Percentiles rank a stretch among this genome's conserved stretches.
Evolutionary conservation across 257 asterid genomes (phyloP).

Genomic region (Salvia splendens): DNA sequence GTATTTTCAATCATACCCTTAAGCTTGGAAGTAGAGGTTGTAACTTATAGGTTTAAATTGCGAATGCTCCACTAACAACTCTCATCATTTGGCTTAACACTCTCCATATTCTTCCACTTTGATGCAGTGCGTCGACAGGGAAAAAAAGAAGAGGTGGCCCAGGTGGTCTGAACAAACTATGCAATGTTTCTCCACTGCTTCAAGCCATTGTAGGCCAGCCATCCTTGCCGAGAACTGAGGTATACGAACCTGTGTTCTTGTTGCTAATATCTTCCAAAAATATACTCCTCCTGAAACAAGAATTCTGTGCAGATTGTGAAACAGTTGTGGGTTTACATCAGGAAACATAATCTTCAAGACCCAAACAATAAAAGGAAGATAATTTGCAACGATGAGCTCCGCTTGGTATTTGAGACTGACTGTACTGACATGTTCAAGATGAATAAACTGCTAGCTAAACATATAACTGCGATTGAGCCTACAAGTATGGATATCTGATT

Average conservation of each 20-base stretch:
- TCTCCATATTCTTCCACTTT: not conserved
- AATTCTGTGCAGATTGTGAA: slow-evolving; percentile 56
- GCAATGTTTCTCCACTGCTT: slow-evolving; percentile 72
- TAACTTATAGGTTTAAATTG: no score
- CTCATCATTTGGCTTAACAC: slow-evolving; percentile 5
- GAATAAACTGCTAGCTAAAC: slow-evolving; percentile 32
- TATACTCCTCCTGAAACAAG: slow-evolving; percentile 20
- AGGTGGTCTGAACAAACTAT: no score
- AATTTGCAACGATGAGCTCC: slow-evolving; percentile 62
- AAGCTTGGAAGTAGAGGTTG: no score
- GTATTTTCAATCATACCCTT: no score
- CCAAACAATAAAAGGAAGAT: slow-evolving; percentile 69
- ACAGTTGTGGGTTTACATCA: slow-evolving; percentile 70
- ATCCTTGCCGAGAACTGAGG: slow-evolving; percentile 91
- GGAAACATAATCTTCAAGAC: slow-evolving; percentile 71
- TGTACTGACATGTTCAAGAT: slow-evolving; percentile 42
- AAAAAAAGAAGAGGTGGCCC: slow-evolving; percentile 50
- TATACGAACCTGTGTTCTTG: slow-evolving; percentile 25
- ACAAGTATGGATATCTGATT: slow-evolving; percentile 42
- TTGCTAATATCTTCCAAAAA: slow-evolving; percentile 16
- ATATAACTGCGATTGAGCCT: slow-evolving; percentile 63
- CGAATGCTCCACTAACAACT: not conserved
- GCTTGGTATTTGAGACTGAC: slow-evolving; percentile 65
- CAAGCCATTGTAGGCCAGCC: slow-evolving; percentile 86
- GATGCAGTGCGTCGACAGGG: slow-evolving; percentile 58